These are phyloP conservation scores for Phytophthora rubi DNA, from an alignment of 352 stramenopile genomes.

Conservation along the genomic window DNA sequence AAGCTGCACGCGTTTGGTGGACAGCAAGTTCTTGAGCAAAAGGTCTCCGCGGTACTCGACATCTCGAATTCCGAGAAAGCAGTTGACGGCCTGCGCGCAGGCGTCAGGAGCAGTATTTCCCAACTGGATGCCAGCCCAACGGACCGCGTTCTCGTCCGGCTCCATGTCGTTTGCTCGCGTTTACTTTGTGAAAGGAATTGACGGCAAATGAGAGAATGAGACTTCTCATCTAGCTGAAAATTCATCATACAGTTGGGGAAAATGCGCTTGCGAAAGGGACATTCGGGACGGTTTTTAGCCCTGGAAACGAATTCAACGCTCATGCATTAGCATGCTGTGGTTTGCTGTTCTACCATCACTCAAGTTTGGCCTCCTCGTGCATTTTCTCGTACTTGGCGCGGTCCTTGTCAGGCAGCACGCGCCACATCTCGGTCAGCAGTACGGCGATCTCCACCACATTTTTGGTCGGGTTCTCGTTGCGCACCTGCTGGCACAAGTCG, in stretches of 20 bases:
- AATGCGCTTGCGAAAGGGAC: background rate
- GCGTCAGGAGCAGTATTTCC: conserved; percentile 14
- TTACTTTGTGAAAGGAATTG: background rate
- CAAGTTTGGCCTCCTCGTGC: conserved; percentile 84
- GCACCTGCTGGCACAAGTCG: conserved; percentile 90
- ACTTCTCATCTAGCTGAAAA: background rate
- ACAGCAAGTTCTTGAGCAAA: conserved; percentile 29
- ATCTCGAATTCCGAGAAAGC: conserved; percentile 29
- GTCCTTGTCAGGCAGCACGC: conserved; percentile 92
- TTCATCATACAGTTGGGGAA: background rate
- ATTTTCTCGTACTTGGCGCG: conserved; percentile 91
- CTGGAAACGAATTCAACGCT: too few relatives aligned
- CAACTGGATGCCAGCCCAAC: conserved; percentile 21
- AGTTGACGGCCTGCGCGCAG: conserved; percentile 20
- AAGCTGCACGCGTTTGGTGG: conserved; percentile 29
- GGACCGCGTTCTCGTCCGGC: conserved; percentile 25
- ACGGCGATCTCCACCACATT: conserved; percentile 94
- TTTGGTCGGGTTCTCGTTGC: conserved; percentile 94
- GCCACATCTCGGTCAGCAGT: conserved; percentile 85
- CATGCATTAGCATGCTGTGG: too few relatives aligned
- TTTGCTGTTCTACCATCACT: conserved; percentile 34
- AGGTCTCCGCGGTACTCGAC: conserved; percentile 32
- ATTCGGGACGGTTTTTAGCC: too few relatives aligned
- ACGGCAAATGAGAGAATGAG: conserved; percentile 18
- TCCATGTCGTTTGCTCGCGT: conserved; percentile 18